These are phyloP conservation scores for Botryotinia globosa DNA, from an alignment of 2,329 filamentous ascomycete genomes.

Conservation along the genomic window DNA sequence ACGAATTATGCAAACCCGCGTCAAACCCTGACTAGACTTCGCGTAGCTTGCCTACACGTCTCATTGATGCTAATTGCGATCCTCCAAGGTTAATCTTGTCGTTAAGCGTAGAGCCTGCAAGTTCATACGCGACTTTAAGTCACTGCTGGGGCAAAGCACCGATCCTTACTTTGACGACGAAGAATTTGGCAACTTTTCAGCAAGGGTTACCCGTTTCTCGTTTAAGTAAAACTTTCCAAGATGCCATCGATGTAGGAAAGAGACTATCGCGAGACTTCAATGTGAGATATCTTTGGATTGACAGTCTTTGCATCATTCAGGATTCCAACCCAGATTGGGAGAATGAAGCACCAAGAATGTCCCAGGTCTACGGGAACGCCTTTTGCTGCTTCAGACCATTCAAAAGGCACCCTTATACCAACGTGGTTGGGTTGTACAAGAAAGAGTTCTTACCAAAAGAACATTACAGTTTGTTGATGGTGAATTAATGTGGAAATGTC, in stretches of 20 bases:
- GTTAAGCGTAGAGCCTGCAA: neutral
- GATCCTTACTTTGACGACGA: constrained; percentile 6
- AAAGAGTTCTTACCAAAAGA: neutral
- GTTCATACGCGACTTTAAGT: constrained; percentile 9
- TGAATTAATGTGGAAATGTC: neutral
- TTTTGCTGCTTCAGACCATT: neutral
- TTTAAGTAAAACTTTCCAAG: neutral
- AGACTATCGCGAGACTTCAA: neutral
- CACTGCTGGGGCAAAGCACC: constrained; percentile 19
- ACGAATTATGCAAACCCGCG: neutral
- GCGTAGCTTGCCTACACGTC: neutral
- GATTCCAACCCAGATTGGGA: constrained; percentile 18
- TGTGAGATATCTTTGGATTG: constrained; percentile 20
- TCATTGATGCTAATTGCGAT: neutral
- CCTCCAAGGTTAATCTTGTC: neutral
- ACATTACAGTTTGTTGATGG: neutral
- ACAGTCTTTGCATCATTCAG: constrained; percentile 21
- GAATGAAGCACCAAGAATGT: neutral
- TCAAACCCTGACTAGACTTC: neutral
- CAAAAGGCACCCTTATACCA: neutral
- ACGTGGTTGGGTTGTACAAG: neutral
- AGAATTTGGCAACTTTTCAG: constrained; percentile 5
- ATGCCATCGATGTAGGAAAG: neutral
- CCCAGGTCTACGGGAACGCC: neutral
- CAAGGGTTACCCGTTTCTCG: neutral